phyloP scores from a whole-genome alignment of 345 rosid genomes.

The Fremontodendron californicum region DNA sequence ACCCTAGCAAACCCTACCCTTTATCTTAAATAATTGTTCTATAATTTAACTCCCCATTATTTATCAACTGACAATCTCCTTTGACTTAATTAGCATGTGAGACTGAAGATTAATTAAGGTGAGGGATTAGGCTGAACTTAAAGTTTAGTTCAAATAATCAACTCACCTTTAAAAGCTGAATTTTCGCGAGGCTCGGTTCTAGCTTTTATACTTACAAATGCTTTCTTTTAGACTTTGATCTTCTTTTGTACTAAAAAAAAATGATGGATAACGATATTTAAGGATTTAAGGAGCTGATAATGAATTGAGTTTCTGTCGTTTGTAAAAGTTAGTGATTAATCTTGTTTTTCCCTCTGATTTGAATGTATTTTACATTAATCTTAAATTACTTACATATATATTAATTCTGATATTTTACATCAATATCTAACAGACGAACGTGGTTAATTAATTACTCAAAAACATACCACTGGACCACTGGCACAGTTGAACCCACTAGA shows the following conservation, averaged over 20 bases:
- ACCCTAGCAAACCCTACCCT: not conserved
- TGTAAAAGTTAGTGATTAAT: too few relatives aligned
- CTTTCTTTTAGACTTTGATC: too few relatives aligned
- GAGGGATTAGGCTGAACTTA: not conserved
- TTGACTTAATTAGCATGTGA: not conserved
- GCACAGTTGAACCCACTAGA: not conserved
- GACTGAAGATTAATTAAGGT: not conserved
- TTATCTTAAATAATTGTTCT: not conserved
- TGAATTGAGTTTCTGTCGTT: too few relatives aligned
- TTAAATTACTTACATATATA: not conserved
- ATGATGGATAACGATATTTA: too few relatives aligned
- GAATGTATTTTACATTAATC: not conserved
- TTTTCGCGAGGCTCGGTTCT: too few relatives aligned
- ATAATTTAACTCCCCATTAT: not conserved
- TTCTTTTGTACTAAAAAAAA: too few relatives aligned
- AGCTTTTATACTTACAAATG: too few relatives aligned
- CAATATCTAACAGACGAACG: not conserved
- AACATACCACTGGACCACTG: constrained; percentile 1
- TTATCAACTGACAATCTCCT: not conserved
- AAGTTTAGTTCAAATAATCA: too few relatives aligned
- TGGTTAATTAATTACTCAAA: not conserved
- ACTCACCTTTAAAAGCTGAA: too few relatives aligned
- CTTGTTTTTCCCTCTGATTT: not conserved
- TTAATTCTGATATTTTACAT: not conserved
- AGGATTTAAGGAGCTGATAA: too few relatives aligned